Evolutionary conservation across 352 stramenopile genomes (phyloP), one percentile per base, ranked within the genome.

Genomic region (Phytophthora hybrid): DNA sequence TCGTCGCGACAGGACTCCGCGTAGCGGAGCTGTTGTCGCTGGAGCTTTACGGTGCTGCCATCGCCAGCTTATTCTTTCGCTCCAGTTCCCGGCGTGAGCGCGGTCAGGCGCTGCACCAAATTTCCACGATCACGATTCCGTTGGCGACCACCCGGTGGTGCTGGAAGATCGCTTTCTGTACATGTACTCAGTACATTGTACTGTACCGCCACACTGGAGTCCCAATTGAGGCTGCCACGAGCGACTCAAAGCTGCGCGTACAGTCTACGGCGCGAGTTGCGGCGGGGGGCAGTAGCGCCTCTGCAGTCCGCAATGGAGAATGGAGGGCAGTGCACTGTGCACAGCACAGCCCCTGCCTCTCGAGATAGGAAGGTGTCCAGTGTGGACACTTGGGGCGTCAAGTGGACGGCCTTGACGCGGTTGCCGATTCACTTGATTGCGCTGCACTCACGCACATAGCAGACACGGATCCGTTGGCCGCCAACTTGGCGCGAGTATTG

Each of bases 121-220:
- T 59, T n/a, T 46, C 31, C 31, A 44, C 7, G 31, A 41, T 41
- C 54, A 59, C 54, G 10, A 59, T 59, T 59, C 54, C 29, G 18
- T 59, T 59, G 31, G 31, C 31, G 31, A 46, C 51, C 46, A 18
- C 21, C n/a, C 18, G 18, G 46, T 26, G 34, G 34, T 44, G 34
- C n/a, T 26, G 46, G 7, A 13, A 53, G n/a, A 14, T 23, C 46
- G n/a, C 16, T 44, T 31, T 44, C 37, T 44, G 37, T 49, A n/a
- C 39, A 26, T 26, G 23, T 26, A 26, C 23, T 3, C n/a, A n/a
- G n/a, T n/a, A n/a, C n/a, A n/a, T n/a, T 44, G 37, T 49, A n/a
- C 39, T 47, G 39, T 47, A 49, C 41, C 41, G 41, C 41, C 41
- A 49, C 41, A 31, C 26, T 31, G 26, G 26, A 31, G 26, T 31